phyloP scores from a whole-genome alignment of 2,329 filamentous ascomycete species.

The Aspergillus alliaceus region DNA sequence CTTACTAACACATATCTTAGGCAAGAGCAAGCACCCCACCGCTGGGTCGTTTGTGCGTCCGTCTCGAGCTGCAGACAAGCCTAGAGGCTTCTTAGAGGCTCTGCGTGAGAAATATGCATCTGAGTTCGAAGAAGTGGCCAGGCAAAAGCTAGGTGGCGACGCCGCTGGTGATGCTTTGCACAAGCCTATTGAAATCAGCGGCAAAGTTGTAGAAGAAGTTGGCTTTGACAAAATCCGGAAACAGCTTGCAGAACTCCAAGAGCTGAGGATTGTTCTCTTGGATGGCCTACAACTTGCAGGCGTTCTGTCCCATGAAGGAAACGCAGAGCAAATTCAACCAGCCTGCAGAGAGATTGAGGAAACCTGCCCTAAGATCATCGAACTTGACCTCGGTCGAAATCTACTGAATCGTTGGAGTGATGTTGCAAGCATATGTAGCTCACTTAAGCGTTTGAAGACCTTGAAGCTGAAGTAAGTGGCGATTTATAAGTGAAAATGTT shows the following conservation, averaged over 20 bases:
- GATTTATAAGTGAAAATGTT: neutral
- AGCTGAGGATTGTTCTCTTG: conserved; percentile 77
- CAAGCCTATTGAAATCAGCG: conserved; percentile 68
- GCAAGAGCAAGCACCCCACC: conserved; percentile 62
- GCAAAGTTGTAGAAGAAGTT: conserved; percentile 87
- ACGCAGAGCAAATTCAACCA: conserved; percentile 21
- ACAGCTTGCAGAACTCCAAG: conserved; percentile 73
- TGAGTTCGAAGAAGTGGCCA: conserved; percentile 42
- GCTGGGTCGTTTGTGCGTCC: conserved; percentile 87
- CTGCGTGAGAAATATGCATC: conserved; percentile 81
- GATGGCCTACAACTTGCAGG: conserved; percentile 68
- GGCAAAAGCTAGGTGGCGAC: conserved; percentile 1
- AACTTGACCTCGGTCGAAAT: conserved; percentile 85
- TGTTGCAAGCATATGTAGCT: conserved; percentile 68
- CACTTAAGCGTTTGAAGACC: conserved; percentile 64
- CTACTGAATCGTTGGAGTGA: conserved; percentile 68
- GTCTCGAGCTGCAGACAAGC: conserved; percentile 65
- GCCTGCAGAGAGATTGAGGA: conserved; percentile 52
- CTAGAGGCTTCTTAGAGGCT: conserved; percentile 75
- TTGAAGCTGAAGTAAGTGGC: conserved; percentile 70
- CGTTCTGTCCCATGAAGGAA: conserved; percentile 26
- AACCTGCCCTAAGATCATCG: conserved; percentile 60
- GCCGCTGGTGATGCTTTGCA: conserved; percentile 26
- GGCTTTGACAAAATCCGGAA: conserved; percentile 90
- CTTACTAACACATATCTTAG: conserved; percentile 41